Percentiles rank a stretch among this genome's conserved stretches.
phyloP scores from a whole-genome alignment of 768 basidiomycete genomes.

The Tubosaeta sp. region DNA sequence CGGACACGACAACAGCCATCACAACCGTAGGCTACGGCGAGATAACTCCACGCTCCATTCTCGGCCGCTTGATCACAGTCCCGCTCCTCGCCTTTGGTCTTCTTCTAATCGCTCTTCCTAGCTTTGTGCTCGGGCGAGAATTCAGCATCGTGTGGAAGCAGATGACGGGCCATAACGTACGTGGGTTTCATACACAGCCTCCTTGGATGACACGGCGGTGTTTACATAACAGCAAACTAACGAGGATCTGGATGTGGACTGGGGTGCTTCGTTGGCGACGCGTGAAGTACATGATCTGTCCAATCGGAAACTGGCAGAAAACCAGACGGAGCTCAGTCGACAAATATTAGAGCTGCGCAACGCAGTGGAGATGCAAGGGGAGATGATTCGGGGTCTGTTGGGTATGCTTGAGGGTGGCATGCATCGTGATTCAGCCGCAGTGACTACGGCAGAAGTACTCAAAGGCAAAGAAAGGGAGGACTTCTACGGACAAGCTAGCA shows the following conservation, averaged over 20 bases:
- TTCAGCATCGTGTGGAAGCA: conserved; percentile 89
- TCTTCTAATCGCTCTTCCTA: conserved; percentile 84
- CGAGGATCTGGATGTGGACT: not conserved
- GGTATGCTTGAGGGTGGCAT: conserved; percentile 12
- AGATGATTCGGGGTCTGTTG: conserved; percentile 37
- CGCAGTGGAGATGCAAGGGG: conserved; percentile 57
- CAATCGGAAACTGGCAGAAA: conserved; percentile 60
- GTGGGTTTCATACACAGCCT: conserved; percentile 23
- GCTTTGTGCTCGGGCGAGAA: conserved; percentile 88
- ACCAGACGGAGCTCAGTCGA: conserved; percentile 59
- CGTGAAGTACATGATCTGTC: conserved; percentile 39
- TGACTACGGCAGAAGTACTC: not conserved
- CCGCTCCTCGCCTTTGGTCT: conserved; percentile 86
- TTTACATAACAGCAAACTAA: conserved; percentile 1
- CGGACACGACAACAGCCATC: conserved; percentile 50
- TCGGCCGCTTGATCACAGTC: conserved; percentile 83
- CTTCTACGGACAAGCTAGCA: not conserved
- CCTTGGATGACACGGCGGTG: not conserved
- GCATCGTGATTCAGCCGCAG: not conserved
- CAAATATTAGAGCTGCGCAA: conserved; percentile 58
- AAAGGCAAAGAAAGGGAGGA: conserved; percentile 17
- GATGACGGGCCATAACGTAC: conserved; percentile 55
- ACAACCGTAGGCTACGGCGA: conserved; percentile 92
- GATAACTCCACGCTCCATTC: conserved; percentile 80
- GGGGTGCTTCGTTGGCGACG: conserved; percentile 4